Evolutionary conservation across 768 basidiomycete genomes (phyloP).

Genomic region (Pisolithus tinctorius): DNA sequence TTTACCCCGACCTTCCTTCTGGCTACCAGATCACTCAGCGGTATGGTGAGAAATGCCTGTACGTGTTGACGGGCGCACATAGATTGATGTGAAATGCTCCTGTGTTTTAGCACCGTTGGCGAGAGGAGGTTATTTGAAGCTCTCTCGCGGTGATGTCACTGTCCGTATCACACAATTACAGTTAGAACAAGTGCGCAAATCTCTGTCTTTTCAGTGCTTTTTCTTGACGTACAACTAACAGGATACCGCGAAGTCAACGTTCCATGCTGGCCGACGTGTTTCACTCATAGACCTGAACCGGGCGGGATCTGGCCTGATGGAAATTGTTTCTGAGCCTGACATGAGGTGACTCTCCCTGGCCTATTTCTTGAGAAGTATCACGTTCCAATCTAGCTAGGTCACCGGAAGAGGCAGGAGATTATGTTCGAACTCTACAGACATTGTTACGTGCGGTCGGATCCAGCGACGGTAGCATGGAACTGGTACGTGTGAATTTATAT

Average conservation of each 20-base stretch:
- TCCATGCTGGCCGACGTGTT: conserved; percentile 40
- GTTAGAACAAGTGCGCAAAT: conserved; percentile 73
- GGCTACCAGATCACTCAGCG: conserved; percentile 98
- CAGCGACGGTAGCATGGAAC: conserved; percentile 96
- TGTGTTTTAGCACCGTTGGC: conserved; percentile 67
- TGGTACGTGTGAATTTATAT: conserved; percentile 41
- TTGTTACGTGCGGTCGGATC: conserved; percentile 78
- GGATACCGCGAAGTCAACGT: conserved; percentile 89
- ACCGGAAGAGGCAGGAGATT: conserved; percentile 85
- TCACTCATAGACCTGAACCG: conserved; percentile 83
- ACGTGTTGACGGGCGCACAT: not conserved
- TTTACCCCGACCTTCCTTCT: conserved; percentile 89
- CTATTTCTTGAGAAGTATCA: not conserved
- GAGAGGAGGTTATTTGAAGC: conserved; percentile 49
- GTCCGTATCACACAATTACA: conserved; percentile 94
- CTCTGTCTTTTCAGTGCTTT: not conserved
- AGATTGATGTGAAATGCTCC: not conserved
- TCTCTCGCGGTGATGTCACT: conserved; percentile 32
- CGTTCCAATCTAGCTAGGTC: conserved; percentile 33
- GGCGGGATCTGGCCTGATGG: conserved; percentile 85
- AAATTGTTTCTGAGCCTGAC: conserved; percentile 94
- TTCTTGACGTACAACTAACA: conserved; percentile 23
- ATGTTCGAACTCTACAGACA: conserved; percentile 77
- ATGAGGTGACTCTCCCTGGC: conserved; percentile 42
- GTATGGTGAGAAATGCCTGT: conserved; percentile 49